Conservation (phyloP, 352 stramenopile genomes). For the Globisporangium recalcitrans region DNA sequence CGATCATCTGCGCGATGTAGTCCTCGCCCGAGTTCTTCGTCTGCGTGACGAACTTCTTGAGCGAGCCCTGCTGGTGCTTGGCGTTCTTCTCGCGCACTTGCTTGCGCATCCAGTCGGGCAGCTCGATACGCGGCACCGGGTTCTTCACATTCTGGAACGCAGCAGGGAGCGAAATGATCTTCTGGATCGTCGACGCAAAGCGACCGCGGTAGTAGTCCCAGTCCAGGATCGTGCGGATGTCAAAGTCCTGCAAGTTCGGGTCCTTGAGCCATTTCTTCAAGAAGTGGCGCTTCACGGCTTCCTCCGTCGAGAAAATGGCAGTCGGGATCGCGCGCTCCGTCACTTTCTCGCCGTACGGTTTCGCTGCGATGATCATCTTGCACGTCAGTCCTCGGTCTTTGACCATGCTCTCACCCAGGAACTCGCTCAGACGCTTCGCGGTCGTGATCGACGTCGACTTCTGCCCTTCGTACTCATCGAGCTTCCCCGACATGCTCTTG, state of each 20-base stretch:
- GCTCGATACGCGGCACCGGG: constrained; percentile 92
- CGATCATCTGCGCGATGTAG: constrained; percentile 59
- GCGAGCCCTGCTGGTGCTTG: constrained; percentile 71
- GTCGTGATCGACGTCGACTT: constrained; percentile 98
- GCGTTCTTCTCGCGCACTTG: constrained; percentile 89
- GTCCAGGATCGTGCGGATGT: constrained; percentile 94
- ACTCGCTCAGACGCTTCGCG: constrained; percentile 95
- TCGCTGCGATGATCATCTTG: constrained; percentile 96
- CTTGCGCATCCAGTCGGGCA: constrained; percentile 96
- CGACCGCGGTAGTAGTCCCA: constrained; percentile 97
- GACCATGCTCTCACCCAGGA: constrained; percentile 97
- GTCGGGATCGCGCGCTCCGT: constrained; percentile 97
- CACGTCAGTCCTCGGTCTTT: constrained; percentile 98
- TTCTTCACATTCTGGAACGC: constrained; percentile 97
- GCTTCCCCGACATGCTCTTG: constrained; percentile 95
- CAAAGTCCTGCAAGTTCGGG: constrained; percentile 89
- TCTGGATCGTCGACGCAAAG: constrained; percentile 92
- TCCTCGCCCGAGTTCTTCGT: constrained; percentile 27
- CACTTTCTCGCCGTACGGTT: constrained; percentile 91
- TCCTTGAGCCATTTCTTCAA: constrained; percentile 97
- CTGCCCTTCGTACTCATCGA: constrained; percentile 96
- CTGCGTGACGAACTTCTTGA: constrained; percentile 88
- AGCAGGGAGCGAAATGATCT: constrained; percentile 99
- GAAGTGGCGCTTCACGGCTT: constrained; percentile 93
- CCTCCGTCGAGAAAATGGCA: constrained; percentile 96